Evolutionary conservation across 768 basidiomycete genomes (phyloP).

Genomic region (Naganishia friedmannii): DNA sequence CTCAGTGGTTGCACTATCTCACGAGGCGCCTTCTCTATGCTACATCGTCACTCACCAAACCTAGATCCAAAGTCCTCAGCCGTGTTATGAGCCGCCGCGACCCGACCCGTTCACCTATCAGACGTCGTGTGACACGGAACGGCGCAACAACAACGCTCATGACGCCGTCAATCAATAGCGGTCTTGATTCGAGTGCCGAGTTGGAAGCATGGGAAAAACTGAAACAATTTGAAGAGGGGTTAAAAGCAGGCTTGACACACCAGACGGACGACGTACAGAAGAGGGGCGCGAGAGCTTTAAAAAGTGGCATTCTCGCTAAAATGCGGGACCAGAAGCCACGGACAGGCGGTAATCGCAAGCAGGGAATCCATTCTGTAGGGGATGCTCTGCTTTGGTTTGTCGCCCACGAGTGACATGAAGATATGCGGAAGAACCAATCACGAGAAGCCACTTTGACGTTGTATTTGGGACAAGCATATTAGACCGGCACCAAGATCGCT

Average conservation of each 20-base stretch:
- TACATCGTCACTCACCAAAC: slow-evolving; percentile 25
- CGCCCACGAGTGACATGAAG: neutral
- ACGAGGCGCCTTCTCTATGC: slow-evolving; percentile 24
- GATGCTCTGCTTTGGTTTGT: slow-evolving; percentile 6
- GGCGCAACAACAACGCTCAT: neutral
- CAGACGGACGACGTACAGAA: neutral
- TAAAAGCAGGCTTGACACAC: slow-evolving; percentile 2
- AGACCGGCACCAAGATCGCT: neutral
- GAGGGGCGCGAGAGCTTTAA: neutral
- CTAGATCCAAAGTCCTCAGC: slow-evolving; percentile 22
- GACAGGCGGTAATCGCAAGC: neutral
- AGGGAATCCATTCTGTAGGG: neutral
- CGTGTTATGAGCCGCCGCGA: slow-evolving; percentile 16
- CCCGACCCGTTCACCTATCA: slow-evolving; percentile 16
- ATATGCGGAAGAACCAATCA: neutral
- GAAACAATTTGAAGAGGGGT: slow-evolving; percentile 1
- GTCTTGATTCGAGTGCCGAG: slow-evolving; percentile 5
- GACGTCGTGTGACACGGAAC: slow-evolving; percentile 10
- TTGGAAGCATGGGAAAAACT: slow-evolving; percentile 16
- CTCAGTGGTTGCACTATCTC: slow-evolving; percentile 32
- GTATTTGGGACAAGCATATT: neutral
- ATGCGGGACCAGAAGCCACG: neutral
- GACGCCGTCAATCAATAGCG: neutral
- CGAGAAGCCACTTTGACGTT: neutral
- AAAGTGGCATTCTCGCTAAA: neutral